Conservation (phyloP, 805 yeast genomes). For the Saccharomycopsis capsularis region DNA sequence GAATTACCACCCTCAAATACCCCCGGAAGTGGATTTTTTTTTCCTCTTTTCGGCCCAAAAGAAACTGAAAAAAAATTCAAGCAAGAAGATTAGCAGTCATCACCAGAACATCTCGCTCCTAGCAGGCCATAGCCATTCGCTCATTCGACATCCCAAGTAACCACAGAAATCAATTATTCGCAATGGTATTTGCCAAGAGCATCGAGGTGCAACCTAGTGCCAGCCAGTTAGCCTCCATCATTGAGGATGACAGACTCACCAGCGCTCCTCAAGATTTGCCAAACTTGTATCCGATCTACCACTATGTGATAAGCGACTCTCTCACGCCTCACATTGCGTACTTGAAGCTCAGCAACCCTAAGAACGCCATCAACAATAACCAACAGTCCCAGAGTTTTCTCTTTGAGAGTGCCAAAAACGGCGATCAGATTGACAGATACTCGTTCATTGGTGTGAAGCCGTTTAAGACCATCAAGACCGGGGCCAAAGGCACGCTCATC, state of each 20-base stretch:
- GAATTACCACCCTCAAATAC: too few relatives aligned
- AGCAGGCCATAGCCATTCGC: too few relatives aligned
- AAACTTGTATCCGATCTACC: constrained; percentile 77
- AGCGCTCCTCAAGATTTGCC: constrained; percentile 30
- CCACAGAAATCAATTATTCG: too few relatives aligned
- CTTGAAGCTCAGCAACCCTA: constrained; percentile 68
- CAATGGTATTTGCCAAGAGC: background rate
- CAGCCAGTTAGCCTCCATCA: constrained; percentile 28
- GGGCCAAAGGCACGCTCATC: background rate
- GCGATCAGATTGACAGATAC: constrained; percentile 83
- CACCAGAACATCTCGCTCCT: too few relatives aligned
- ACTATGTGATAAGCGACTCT: constrained; percentile 66
- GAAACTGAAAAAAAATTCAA: too few relatives aligned
- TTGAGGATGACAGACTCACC: constrained; percentile 26
- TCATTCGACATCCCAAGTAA: too few relatives aligned
- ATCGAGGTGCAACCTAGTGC: constrained; percentile 31
- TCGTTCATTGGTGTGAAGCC: constrained; percentile 89
- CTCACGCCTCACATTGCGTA: constrained; percentile 89
- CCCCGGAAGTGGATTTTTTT: too few relatives aligned
- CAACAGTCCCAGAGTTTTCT: constrained; percentile 54
- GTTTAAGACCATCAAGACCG: constrained; percentile 67
- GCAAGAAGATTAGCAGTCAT: too few relatives aligned
- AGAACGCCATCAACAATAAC: constrained; percentile 39
- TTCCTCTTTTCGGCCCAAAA: too few relatives aligned
- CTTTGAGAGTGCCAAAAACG: constrained; percentile 83